Conservation (phyloP, 169 alveolate genomes). For the Plasmodium vivax region DNA sequence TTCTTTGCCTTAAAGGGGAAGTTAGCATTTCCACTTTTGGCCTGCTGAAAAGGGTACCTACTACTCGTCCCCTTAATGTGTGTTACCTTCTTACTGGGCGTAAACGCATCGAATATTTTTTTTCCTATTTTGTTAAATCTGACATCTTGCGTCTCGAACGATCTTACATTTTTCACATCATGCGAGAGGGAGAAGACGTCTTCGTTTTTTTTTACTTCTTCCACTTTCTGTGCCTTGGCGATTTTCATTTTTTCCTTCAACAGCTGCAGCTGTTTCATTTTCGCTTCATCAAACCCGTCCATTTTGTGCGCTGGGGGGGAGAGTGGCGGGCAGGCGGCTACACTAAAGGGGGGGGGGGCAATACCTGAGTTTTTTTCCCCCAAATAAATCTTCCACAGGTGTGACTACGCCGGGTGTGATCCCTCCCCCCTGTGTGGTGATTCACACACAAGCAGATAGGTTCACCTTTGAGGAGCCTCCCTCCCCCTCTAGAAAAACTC, state of each 20-base stretch:
- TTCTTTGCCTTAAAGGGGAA: constrained; percentile 25
- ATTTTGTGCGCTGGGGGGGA: neutral
- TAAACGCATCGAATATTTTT: constrained; percentile 43
- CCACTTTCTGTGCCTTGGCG: constrained; percentile 65
- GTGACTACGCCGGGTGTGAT: no score
- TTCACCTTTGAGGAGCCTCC: no score
- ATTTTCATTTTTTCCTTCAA: constrained; percentile 69
- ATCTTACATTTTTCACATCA: constrained; percentile 35
- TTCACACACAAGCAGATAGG: no score
- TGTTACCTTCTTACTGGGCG: constrained; percentile 18
- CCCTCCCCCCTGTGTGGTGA: no score
- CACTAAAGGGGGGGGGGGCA: no score
- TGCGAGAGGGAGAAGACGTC: constrained; percentile 2
- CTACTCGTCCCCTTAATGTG: constrained; percentile 6
- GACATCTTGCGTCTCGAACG: constrained; percentile 50
- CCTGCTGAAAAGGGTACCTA: constrained; percentile 39
- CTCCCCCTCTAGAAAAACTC: no score
- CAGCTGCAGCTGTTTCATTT: constrained; percentile 74
- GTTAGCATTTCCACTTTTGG: constrained; percentile 4
- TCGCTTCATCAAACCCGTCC: constrained; percentile 66
- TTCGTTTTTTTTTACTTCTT: constrained; percentile 54
- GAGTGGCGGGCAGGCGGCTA: no score
- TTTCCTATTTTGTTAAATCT: constrained; percentile 60
- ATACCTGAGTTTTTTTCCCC: no score
- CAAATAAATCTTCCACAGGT: no score